Conservation (phyloP, 2,329 filamentous ascomycete genomes). For the Aspergillus jensenii region DNA sequence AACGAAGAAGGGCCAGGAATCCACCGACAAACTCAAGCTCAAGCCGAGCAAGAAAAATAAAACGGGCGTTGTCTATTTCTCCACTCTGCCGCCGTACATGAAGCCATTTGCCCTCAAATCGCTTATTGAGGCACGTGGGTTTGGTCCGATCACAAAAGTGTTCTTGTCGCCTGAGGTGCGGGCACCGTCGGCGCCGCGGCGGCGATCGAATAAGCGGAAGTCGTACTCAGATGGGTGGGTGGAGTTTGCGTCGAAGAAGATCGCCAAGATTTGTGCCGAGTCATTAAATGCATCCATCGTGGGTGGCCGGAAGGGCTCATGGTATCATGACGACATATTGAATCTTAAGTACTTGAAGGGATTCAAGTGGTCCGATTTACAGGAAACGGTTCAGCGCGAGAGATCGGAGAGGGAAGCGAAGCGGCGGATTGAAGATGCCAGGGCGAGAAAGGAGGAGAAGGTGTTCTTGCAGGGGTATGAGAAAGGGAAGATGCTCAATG, state of each 20-base stretch:
- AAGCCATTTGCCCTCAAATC: constrained; percentile 48
- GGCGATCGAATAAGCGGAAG: constrained; percentile 42
- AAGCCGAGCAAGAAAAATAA: constrained; percentile 35
- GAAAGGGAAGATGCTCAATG: constrained; percentile 41
- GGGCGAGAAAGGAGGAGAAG: constrained; percentile 46
- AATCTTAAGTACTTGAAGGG: constrained; percentile 48
- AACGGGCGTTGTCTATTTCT: constrained; percentile 46
- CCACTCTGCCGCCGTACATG: constrained; percentile 48
- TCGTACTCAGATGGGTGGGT: constrained; percentile 49
- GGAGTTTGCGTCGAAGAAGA: constrained; percentile 47
- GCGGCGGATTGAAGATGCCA: constrained; percentile 42
- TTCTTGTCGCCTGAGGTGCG: constrained; percentile 43
- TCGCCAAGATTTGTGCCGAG: constrained; percentile 46
- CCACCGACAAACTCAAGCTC: constrained; percentile 18
- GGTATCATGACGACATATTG: constrained; percentile 48
- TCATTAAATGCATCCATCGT: constrained; percentile 46
- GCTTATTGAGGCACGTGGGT: constrained; percentile 41
- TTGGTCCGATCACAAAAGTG: constrained; percentile 43
- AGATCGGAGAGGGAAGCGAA: constrained; percentile 42
- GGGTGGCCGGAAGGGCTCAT: constrained; percentile 46
- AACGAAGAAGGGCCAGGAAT: constrained; percentile 15
- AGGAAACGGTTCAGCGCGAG: constrained; percentile 46
- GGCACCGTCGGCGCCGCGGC: constrained; percentile 18
- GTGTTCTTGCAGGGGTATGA: constrained; percentile 44
- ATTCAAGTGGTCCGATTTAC: constrained; percentile 46